phyloP scores from a whole-genome alignment of 1,139 yeast species.

The Pichia sp. region DNA sequence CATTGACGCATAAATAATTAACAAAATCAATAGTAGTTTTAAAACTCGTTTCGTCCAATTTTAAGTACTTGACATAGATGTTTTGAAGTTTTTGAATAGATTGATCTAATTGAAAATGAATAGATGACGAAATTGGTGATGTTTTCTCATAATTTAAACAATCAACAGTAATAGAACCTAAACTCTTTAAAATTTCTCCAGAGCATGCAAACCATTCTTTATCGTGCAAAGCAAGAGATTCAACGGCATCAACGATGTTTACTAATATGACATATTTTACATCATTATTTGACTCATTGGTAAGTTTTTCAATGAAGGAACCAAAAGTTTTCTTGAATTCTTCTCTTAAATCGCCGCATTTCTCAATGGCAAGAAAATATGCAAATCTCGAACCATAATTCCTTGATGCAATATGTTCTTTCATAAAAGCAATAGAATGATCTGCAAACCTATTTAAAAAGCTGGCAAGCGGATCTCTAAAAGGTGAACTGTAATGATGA shows the following conservation, averaged over 20 bases:
- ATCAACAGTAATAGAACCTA: slow-evolving; percentile 39
- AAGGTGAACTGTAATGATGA: slow-evolving; percentile 83
- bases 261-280: slow-evolving; percentile 59
- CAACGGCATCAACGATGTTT: slow-evolving; percentile 61
- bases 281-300: slow-evolving; percentile 45
- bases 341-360: slow-evolving; percentile 52
- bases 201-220: slow-evolving; percentile 57
- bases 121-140: slow-evolving; percentile 49
- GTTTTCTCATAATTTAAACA: slow-evolving; percentile 38
- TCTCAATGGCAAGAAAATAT: slow-evolving; percentile 53
- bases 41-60: slow-evolving; percentile 29
- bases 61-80: slow-evolving; percentile 46
- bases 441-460: slow-evolving; percentile 79
- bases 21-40: slow-evolving; percentile 43
- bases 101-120: slow-evolving; percentile 71
- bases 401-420: slow-evolving; percentile 60
- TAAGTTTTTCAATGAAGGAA: slow-evolving; percentile 32
- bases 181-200: slow-evolving; percentile 35
- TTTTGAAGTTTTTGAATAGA: slow-evolving; percentile 58
- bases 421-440: slow-evolving; percentile 67
- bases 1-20: slow-evolving; percentile 42
- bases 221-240: slow-evolving; percentile 48
- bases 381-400: slow-evolving; percentile 63
- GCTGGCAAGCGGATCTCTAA: slow-evolving; percentile 85
- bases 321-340: slow-evolving; percentile 49